Base-by-base conservation (phyloP, 129 eudicot genomes). In the Rutidosis leptorrhynchoides region DNA sequence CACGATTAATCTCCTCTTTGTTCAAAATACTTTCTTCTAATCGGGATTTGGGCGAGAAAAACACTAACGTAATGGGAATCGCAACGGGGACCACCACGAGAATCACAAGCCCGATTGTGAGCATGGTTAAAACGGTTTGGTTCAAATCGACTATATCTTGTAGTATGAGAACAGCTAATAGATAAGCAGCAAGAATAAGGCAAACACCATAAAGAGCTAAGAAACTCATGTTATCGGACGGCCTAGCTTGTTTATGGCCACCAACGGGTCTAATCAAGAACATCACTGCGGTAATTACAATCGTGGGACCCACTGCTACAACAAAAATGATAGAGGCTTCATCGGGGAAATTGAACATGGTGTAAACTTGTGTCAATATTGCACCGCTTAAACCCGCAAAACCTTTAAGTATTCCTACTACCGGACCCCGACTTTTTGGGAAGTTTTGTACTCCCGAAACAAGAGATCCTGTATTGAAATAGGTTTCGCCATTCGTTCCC, bases 401-500 rank as follows among this genome's bases (percentile, higher is more conserved):
- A 64, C 95, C 95, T 65, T 87, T 87, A 15, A 87, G 87, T 51
- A 87, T 84, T 35, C 95, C 95, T 40, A 84, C 90, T 0, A 84
- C 78, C 1, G 95, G 95, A 51, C 95, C 95, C 8, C 95, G 85
- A 65, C 83, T 79, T 81, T 84, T 84, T 5, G 90, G 95, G 62
- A 87, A 87, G 80, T 87, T 84, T 57, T 84, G 95, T 35, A 87
- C 83, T 8, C 85, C 79, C 17, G 95, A 74, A 48, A 87, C 95
- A 2, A 87, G 76, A 42, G 90, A 80, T 74, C 85, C 95, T n/a
- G 95, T 87, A 59, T 84, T 87, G 77, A 81, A 83, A 74, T 84
- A 87, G 72, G 95, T 87, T 68, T 84, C 87, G n/a, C 95, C 90
- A 69, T 87, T 87, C 40, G 90, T 84, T 72, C 95, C 95, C 57